These are phyloP conservation scores for Suillus alpinus DNA, from an alignment of 768 basidiomycete species.

Conservation along the genomic window DNA sequence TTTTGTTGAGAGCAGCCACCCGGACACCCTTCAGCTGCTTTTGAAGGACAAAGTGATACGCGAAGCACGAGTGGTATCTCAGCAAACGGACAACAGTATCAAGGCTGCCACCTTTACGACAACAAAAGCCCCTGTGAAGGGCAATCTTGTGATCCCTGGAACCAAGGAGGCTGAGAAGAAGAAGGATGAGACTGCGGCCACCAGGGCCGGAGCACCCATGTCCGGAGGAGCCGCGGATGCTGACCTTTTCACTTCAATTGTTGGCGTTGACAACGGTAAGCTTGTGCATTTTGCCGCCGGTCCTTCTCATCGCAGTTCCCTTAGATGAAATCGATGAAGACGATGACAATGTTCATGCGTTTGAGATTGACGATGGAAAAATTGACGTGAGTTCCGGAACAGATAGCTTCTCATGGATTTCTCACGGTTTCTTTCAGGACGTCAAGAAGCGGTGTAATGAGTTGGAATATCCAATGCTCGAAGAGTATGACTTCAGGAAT, in stretches of 20 bases:
- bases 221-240: conserved; percentile 47
- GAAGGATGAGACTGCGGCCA: conserved; percentile 52
- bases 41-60: conserved; percentile 85
- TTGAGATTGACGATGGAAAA: conserved; percentile 90
- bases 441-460: conserved; percentile 97
- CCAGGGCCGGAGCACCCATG: conserved; percentile 25
- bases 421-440: conserved; percentile 47
- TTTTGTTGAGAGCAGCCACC: conserved; percentile 93
- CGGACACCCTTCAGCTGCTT: conserved; percentile 85
- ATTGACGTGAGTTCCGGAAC: conserved; percentile 67
- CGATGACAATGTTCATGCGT: conserved; percentile 95
- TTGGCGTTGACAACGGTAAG: conserved; percentile 87
- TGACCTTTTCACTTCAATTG: conserved; percentile 93
- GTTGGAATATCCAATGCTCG: conserved; percentile 95
- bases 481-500: conserved; percentile 98
- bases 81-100: conserved; percentile 69
- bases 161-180: conserved; percentile 73
- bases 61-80: conserved; percentile 75
- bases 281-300: background rate
- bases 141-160: conserved; percentile 84
- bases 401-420: conserved; percentile 2
- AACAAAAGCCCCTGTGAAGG: conserved; percentile 78
- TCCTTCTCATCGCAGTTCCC: background rate
- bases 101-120: conserved; percentile 76
- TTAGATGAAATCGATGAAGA: conserved; percentile 96